These are phyloP conservation scores for Buxus sempervirens DNA, from an alignment of 164 flowering plant species.

Conservation along the genomic window DNA sequence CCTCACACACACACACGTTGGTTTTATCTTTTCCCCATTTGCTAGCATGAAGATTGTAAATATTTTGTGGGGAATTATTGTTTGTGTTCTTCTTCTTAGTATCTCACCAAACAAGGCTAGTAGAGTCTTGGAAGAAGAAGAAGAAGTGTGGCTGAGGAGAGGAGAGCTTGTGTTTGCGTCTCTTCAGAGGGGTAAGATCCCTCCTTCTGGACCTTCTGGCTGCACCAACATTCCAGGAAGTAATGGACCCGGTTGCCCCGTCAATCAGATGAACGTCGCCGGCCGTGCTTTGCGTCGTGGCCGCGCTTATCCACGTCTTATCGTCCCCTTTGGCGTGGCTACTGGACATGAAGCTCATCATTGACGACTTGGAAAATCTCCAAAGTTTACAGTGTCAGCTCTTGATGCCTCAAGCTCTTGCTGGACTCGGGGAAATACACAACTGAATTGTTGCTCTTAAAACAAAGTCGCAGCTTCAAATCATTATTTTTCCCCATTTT, in stretches of 20 bases:
- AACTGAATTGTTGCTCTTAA: too few relatives aligned
- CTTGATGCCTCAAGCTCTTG: too few relatives aligned
- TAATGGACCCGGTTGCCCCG: slow-evolving; percentile 29
- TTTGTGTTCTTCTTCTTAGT: not conserved
- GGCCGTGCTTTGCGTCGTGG: slow-evolving; percentile 5
- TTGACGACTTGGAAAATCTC: not conserved
- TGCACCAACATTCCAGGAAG: slow-evolving; percentile 36
- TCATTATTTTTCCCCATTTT: too few relatives aligned
- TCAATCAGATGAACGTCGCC: too few relatives aligned
- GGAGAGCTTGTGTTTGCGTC: slow-evolving; percentile 16
- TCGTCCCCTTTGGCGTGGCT: slow-evolving; percentile 12
- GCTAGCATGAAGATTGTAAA: too few relatives aligned
- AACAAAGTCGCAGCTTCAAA: too few relatives aligned
- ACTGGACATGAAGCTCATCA: slow-evolving; percentile 1
- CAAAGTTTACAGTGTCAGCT: too few relatives aligned
- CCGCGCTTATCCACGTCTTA: slow-evolving; percentile 9
- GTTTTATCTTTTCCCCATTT: too few relatives aligned
- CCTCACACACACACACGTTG: too few relatives aligned
- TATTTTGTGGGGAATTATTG: too few relatives aligned
- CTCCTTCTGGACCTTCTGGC: slow-evolving; percentile 29
- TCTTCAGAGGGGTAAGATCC: slow-evolving; percentile 24
- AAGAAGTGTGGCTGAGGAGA: slow-evolving; percentile 5
- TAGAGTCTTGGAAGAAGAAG: slow-evolving; percentile 17
- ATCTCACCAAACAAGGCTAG: slow-evolving; percentile 9
- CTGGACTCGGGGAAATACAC: too few relatives aligned